Base-by-base conservation (phyloP, 305 asterid species). In the Solanum hybrid region DNA sequence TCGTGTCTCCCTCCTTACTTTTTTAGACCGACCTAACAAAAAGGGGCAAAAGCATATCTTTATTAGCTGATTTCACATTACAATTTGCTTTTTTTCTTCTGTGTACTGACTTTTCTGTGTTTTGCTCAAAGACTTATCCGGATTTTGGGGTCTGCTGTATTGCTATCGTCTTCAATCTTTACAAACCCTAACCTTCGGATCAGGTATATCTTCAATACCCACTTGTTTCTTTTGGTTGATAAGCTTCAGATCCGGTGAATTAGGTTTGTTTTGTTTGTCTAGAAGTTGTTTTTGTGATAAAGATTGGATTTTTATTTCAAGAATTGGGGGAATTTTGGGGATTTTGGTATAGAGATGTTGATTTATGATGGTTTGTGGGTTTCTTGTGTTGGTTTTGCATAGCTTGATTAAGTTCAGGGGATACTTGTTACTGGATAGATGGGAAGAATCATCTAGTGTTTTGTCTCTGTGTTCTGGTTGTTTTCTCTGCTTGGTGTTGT, bases 101-200 rank as follows among this genome's bases (percentile, higher is more conserved):
- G 12, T 33, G 90, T 88, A 61, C 90, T 7, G 90, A 22, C 76
- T 10, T 31, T 34, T 32, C 80, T 84, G 88, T 65, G 20, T 14
- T 79, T 76, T 26, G 92, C 91, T 92, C 90, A 57, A 45, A 20
- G 94, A 90, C 94, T 93, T 91, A 90, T 94, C 94, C 93, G 92
- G 87, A 91, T 41, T 91, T 89, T 89, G 91, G 89, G 90, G 89
- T 68, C 78, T 87, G 88, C 88, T 89, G 79, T 77, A 68, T 81
- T 81, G 6, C 15, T 88, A 7, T 27, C 10, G 27, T 32, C 91
- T n/a, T 27, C 37, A 61, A 36, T 83, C 68, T 20, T 20, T 87
- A 57, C 90, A 27, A 88, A 57, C 93, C 89, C 88, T 32, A 89
- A 89, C 33, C 24, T 51, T 31, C 91, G 91, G 90, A 90, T 92